Conservation (phyloP, 164 flowering plant species). For the Paratinospora sagittata region DNA sequence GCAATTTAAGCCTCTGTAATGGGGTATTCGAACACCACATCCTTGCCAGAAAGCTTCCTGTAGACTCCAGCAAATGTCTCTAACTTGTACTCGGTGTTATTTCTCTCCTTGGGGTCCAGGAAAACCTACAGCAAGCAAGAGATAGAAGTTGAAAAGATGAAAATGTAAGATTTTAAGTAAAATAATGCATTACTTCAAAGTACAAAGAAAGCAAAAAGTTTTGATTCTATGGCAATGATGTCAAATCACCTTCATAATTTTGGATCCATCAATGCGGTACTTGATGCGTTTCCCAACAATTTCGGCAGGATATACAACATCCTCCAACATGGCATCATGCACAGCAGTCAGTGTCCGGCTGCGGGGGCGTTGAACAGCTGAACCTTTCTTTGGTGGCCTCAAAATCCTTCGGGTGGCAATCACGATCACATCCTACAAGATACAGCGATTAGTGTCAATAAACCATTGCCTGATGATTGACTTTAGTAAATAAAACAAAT, state of each 20-base stretch:
- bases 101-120: conserved; percentile 72
- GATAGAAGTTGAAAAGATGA: not conserved
- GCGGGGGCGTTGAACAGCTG: conserved; percentile 77
- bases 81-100: conserved; percentile 76
- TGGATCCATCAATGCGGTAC: conserved; percentile 81
- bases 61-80: conserved; percentile 72
- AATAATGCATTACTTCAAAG: not conserved
- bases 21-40: conserved; percentile 80
- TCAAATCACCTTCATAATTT: conserved; percentile 68
- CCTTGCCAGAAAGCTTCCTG: conserved; percentile 76
- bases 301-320: conserved; percentile 82
- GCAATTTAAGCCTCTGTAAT: conserved; percentile 42
- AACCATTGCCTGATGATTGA: not conserved
- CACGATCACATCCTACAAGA: conserved; percentile 65
- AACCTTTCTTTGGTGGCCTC: conserved; percentile 95
- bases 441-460: not conserved
- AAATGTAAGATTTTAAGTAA: not conserved
- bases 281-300: conserved; percentile 89
- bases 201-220: not conserved
- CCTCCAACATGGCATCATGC: conserved; percentile 86
- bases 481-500: not conserved
- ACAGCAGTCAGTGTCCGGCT: conserved; percentile 82
- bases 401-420: conserved; percentile 76
- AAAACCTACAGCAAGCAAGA: conserved; percentile 34
- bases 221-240: not conserved